Evolutionary conservation across 805 yeast genomes (phyloP), one percentile per base, ranked within the genome.

Genomic region (Tetrapisispora fleetii): DNA sequence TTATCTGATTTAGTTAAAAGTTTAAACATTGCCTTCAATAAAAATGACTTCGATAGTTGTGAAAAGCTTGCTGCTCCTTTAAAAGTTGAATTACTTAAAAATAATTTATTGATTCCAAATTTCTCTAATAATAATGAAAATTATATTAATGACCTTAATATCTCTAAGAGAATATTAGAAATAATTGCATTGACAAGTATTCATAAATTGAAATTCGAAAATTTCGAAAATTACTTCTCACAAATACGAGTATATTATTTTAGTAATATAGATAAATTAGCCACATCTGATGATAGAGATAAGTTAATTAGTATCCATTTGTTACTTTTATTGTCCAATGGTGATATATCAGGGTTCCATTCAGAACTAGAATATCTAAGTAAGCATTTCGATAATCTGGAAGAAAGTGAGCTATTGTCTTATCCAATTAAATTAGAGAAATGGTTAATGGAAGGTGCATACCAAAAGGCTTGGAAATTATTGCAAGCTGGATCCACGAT

Each of bases 361-460:
- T 82, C 89, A 27, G 96, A 88, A 64, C 73, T 91, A 52, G 97
- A 91, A 65, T 73, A 72, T 50, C 74, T 89, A 55, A 78, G 75
- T 56, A 77, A 77, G 56, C 59, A 64, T 37, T 55, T 69, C 27
- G 53, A 58, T n/a, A 71, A 58, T 58, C 62, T 64, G 52, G 91
- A 87, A 56, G 72, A 74, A 35, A 95, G 86, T 63, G 72, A 75
- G 55, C 86, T 75, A 63, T 72, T 91, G 56, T 77, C 79, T 43
- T 89, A 89, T 64, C 98, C 98, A 22, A 81, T 91, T 47, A 81
- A 81, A 56, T 80, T 93, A 58, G 98, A 93, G 65, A 81, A 86
- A 55, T 87, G 95, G 84, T 77, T 93, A 55, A 88, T 91, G 83
- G 98, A 93, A 69, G 99, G 99, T 40, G 85, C 91, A 54, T 93